Conservation (phyloP, 352 stramenopile genomes). For the Phytophthora crassamura region DNA sequence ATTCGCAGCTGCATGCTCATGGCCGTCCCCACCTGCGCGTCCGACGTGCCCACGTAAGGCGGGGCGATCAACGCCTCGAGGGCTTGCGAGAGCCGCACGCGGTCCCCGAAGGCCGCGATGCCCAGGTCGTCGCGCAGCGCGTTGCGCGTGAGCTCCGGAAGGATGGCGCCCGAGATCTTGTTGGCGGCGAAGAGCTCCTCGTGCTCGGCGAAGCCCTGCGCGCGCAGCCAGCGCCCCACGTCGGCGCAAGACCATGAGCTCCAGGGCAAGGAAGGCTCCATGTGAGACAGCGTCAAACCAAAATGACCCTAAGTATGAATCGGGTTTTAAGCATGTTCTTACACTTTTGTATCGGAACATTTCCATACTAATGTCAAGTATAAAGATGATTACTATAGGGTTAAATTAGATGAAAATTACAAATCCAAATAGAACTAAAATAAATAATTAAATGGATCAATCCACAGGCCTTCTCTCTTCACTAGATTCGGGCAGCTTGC, state of each 20-base stretch:
- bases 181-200: slow-evolving; percentile 57
- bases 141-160: slow-evolving; percentile 68
- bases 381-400: no score
- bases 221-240: slow-evolving; percentile 45
- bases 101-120: slow-evolving; percentile 66
- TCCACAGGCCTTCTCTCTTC: no score
- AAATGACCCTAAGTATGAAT: no score
- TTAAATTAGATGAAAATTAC: no score
- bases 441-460: no score
- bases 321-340: no score
- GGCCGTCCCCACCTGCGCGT: slow-evolving; percentile 48
- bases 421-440: no score
- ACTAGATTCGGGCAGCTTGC: no score
- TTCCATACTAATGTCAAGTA: no score
- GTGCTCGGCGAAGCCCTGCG: slow-evolving; percentile 40
- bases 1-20: slow-evolving; percentile 52
- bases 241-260: slow-evolving; percentile 47
- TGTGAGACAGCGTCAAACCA: no score
- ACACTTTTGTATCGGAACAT: no score
- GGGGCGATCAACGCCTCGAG: slow-evolving; percentile 55
- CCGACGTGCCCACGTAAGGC: slow-evolving; percentile 48
- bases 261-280: slow-evolving; percentile 28
- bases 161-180: slow-evolving; percentile 64
- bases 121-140: slow-evolving; percentile 70
- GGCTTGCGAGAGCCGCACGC: slow-evolving; percentile 61